Evolutionary conservation across 2,329 filamentous ascomycete species (phyloP).

Genomic region (Trichoderma sp.): DNA sequence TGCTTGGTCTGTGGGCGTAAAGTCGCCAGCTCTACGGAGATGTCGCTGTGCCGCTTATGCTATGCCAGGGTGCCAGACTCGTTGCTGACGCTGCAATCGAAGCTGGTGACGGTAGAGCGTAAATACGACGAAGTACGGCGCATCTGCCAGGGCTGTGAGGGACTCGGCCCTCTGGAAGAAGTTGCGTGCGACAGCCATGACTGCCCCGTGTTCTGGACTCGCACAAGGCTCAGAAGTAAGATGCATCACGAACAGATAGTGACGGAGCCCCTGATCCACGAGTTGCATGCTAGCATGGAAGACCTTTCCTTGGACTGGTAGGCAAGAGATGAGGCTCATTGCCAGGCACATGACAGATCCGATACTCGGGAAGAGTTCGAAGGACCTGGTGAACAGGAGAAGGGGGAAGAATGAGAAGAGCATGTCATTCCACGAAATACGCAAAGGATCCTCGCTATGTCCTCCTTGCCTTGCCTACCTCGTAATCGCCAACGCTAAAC

Average conservation of each 20-base stretch:
- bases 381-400: too few relatives aligned
- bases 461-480: not conserved
- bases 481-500: constrained; percentile 19
- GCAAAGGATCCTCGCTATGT: not conserved
- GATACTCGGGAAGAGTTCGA: too few relatives aligned
- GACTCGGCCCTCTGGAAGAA: constrained; percentile 70
- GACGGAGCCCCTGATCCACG: constrained; percentile 40
- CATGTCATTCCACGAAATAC: not conserved
- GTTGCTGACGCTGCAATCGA: constrained; percentile 63
- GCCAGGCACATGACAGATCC: not conserved
- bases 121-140: constrained; percentile 64
- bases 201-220: constrained; percentile 87
- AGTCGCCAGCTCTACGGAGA: constrained; percentile 36
- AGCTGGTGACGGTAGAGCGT: constrained; percentile 65
- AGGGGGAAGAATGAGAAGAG: too few relatives aligned
- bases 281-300: constrained; percentile 35
- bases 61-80: constrained; percentile 58
- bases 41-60: constrained; percentile 61
- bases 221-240: constrained; percentile 63
- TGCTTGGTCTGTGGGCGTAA: constrained; percentile 70
- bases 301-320: constrained; percentile 7
- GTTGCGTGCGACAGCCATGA: constrained; percentile 89
- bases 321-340: not conserved
- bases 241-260: constrained; percentile 45
- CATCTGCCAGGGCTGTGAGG: constrained; percentile 80